Evolutionary conservation across 768 basidiomycete genomes (phyloP).

Genomic region (Gautieria morchelliformis): DNA sequence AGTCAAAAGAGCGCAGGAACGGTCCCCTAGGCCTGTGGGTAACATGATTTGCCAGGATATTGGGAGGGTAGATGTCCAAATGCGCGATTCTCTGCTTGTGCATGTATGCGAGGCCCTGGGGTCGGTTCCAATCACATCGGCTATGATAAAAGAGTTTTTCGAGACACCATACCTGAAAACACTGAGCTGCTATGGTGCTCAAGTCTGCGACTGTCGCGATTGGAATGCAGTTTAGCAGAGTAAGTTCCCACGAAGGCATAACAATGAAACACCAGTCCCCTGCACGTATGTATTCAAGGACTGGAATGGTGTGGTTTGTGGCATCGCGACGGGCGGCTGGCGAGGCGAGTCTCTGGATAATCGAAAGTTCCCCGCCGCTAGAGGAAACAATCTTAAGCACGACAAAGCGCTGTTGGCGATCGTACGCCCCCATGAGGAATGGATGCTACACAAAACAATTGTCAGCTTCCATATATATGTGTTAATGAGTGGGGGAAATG

Average conservation of each 20-base stretch:
- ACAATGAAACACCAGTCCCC: conserved; percentile 2
- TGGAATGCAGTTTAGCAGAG: background rate
- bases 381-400: background rate
- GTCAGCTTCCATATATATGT: background rate
- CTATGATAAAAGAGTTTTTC: background rate
- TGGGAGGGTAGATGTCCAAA: conserved; percentile 2
- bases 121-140: background rate
- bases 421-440: conserved; percentile 4
- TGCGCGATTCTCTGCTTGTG: conserved; percentile 2
- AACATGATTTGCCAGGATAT: conserved; percentile 1
- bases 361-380: background rate
- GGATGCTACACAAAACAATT: background rate
- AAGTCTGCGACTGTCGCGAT: background rate
- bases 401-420: conserved; percentile 1
- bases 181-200: background rate
- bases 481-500: background rate
- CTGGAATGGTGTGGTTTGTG: conserved; percentile 1
- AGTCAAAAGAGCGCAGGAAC: background rate
- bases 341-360: background rate
- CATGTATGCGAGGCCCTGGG: conserved; percentile 3
- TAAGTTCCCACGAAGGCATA: conserved; percentile 4
- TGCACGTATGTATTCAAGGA: background rate
- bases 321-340: background rate
- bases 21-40: background rate
- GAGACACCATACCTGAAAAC: background rate